phyloP scores from a whole-genome alignment of 2,329 filamentous ascomycete genomes.

The Huntiella moniliformis region DNA sequence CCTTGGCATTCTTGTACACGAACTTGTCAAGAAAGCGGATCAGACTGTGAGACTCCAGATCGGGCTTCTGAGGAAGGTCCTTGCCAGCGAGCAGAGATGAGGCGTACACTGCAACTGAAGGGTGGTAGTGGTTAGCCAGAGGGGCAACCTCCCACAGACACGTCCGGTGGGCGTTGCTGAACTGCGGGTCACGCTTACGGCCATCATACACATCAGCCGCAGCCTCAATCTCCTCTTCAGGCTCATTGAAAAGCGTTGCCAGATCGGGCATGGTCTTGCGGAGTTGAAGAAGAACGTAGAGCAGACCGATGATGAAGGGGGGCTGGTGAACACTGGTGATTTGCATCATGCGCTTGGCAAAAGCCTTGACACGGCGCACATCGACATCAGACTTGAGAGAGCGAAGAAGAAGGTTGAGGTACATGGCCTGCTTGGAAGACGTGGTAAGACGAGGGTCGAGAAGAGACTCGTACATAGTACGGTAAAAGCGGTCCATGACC shows the following conservation, averaged over 20 bases:
- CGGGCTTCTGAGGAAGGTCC: conserved; percentile 67
- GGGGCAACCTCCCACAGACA: conserved; percentile 83
- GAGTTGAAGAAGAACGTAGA: conserved; percentile 74
- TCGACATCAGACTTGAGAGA: conserved; percentile 82
- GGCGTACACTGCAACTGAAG: conserved; percentile 75
- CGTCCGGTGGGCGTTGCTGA: conserved; percentile 80
- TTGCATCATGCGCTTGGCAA: conserved; percentile 83
- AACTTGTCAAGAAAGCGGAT: conserved; percentile 96
- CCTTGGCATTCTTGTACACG: conserved; percentile 88
- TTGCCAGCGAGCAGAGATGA: conserved; percentile 48
- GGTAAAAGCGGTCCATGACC: conserved; percentile 78
- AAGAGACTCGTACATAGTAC: conserved; percentile 86
- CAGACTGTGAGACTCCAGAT: conserved; percentile 73
- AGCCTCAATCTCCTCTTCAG: conserved; percentile 56
- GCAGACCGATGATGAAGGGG: conserved; percentile 78
- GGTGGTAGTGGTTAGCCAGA: conserved; percentile 70
- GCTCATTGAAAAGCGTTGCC: conserved; percentile 56
- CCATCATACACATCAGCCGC: conserved; percentile 49
- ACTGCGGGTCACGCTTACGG: conserved; percentile 75
- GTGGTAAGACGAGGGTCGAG: conserved; percentile 72
- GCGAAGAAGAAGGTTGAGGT: conserved; percentile 78
- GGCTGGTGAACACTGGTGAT: conserved; percentile 76
- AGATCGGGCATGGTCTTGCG: conserved; percentile 64
- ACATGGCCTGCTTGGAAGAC: conserved; percentile 89
- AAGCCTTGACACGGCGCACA: conserved; percentile 81